Evolutionary conservation across 495 filamentous ascomycete genomes (phyloP).

Genomic region (Aspergillus ellipticus): DNA sequence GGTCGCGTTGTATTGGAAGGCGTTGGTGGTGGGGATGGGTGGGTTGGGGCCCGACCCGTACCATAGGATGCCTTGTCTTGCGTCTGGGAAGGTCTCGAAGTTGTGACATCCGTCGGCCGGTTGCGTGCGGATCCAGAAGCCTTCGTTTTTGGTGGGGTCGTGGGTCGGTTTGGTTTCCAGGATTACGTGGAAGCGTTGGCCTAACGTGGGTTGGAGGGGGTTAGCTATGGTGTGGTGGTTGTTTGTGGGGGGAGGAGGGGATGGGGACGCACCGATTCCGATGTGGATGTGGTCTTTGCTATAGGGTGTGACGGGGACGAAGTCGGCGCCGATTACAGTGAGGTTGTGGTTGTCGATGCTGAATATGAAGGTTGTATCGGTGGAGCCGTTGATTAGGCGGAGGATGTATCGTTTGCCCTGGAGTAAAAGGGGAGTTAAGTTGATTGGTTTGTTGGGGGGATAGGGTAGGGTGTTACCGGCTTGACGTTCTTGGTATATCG

Average conservation of each 20-base stretch:
- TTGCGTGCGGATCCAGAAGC: slow-evolving; percentile 57
- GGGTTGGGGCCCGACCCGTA: not conserved
- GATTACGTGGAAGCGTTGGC: slow-evolving; percentile 60
- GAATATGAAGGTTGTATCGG: slow-evolving; percentile 42
- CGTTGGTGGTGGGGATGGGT: not conserved
- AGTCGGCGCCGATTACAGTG: slow-evolving; percentile 41
- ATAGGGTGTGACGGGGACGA: slow-evolving; percentile 42
- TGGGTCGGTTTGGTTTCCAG: slow-evolving; percentile 46
- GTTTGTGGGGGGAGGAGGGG: too few relatives aligned
- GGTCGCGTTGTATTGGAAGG: not conserved
- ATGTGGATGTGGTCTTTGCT: slow-evolving; percentile 40
- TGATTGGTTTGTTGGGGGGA: too few relatives aligned
- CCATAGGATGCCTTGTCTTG: slow-evolving; percentile 9
- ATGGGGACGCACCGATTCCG: slow-evolving; percentile 38
- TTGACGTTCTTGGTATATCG: not conserved
- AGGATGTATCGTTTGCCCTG: not conserved
- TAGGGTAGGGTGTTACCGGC: not conserved
- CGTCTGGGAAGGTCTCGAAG: slow-evolving; percentile 5
- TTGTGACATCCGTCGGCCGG: slow-evolving; percentile 6
- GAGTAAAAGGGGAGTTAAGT: too few relatives aligned
- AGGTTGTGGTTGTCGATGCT: slow-evolving; percentile 42
- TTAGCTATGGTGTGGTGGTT: too few relatives aligned
- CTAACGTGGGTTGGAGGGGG: too few relatives aligned
- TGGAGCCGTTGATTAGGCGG: slow-evolving; percentile 41
- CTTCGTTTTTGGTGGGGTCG: slow-evolving; percentile 9